These are phyloP conservation scores for Alectoria sarmentosa DNA, from an alignment of 495 filamentous ascomycete genomes.

Conservation along the genomic window DNA sequence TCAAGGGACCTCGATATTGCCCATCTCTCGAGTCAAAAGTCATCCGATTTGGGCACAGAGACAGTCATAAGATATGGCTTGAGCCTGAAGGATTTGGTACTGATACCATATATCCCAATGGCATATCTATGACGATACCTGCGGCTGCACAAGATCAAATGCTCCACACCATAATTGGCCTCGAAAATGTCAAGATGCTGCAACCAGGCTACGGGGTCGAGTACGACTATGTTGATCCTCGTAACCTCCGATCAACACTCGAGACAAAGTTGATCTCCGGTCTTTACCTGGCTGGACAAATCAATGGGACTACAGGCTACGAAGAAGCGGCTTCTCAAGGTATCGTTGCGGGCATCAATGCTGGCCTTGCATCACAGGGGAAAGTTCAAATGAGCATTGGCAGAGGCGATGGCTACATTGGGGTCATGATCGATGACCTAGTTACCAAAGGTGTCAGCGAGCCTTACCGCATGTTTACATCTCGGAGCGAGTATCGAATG, in stretches of 20 bases:
- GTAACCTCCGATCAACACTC: slow-evolving; percentile 74
- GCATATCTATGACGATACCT: slow-evolving; percentile 93
- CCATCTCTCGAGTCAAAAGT: slow-evolving; percentile 94
- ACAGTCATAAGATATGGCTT: slow-evolving; percentile 86
- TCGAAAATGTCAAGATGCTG: slow-evolving; percentile 88
- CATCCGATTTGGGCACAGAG: slow-evolving; percentile 72
- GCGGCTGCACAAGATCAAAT: slow-evolving; percentile 76
- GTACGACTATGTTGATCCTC: slow-evolving; percentile 97
- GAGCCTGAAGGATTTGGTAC: slow-evolving; percentile 94
- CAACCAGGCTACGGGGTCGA: slow-evolving; percentile 97
- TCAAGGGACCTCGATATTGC: slow-evolving; percentile 91
- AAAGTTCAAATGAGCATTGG: slow-evolving; percentile 58
- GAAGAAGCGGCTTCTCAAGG: slow-evolving; percentile 96
- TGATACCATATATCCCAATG: slow-evolving; percentile 91
- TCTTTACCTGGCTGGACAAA: slow-evolving; percentile 90
- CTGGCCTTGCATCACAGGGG: slow-evolving; percentile 66
- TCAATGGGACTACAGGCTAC: slow-evolving; percentile 97
- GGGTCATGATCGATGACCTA: slow-evolving; percentile 98
- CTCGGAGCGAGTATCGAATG: slow-evolving; percentile 91
- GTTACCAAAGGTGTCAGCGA: slow-evolving; percentile 96
- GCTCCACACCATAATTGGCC: slow-evolving; percentile 73
- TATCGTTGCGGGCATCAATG: slow-evolving; percentile 87
- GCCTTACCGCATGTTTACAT: slow-evolving; percentile 98
- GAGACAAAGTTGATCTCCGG: slow-evolving; percentile 90
- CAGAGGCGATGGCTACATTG: slow-evolving; percentile 91